Percentiles rank a stretch among this genome's conserved stretches.
phyloP scores from a whole-genome alignment of 2,329 filamentous ascomycete species.

The Fusarium equiseti region DNA sequence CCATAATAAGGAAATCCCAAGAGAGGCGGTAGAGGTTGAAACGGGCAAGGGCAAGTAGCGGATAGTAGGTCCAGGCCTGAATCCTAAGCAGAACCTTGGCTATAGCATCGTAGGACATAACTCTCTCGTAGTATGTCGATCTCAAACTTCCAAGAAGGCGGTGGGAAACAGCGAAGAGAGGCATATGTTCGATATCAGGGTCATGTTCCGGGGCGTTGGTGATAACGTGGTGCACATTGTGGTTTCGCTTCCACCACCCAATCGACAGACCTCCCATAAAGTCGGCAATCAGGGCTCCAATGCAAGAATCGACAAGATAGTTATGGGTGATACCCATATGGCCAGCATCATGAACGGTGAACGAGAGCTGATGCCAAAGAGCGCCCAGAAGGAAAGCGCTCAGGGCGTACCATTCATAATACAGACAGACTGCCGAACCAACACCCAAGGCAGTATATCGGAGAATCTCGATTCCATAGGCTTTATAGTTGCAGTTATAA shows the following conservation, averaged over 20 bases:
- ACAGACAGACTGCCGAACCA: slow-evolving; percentile 70
- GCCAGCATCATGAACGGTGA: slow-evolving; percentile 92
- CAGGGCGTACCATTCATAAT: slow-evolving; percentile 72
- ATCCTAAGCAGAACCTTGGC: slow-evolving; percentile 77
- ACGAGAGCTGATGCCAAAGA: slow-evolving; percentile 95
- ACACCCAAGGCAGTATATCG: slow-evolving; percentile 77
- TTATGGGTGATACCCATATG: slow-evolving; percentile 98
- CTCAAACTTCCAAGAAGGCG: slow-evolving; percentile 78
- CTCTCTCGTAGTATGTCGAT: slow-evolving; percentile 85
- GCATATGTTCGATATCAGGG: slow-evolving; percentile 92
- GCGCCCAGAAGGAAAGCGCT: slow-evolving; percentile 82
- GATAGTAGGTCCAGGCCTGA: slow-evolving; percentile 87
- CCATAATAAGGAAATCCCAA: slow-evolving; percentile 79
- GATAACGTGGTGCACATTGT: slow-evolving; percentile 97
- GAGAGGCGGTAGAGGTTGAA: slow-evolving; percentile 90
- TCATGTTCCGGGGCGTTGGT: slow-evolving; percentile 97
- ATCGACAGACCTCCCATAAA: slow-evolving; percentile 90
- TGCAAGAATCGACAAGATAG: slow-evolving; percentile 83
- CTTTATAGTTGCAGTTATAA: slow-evolving; percentile 85
- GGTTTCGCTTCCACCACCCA: slow-evolving; percentile 97
- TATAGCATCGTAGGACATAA: slow-evolving; percentile 82
- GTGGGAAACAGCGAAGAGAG: slow-evolving; percentile 88
- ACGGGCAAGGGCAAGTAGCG: slow-evolving; percentile 81
- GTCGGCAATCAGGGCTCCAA: slow-evolving; percentile 91
- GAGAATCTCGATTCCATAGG: slow-evolving; percentile 79